phyloP scores from a whole-genome alignment of 805 yeast species.

The Candida ponderosae region DNA sequence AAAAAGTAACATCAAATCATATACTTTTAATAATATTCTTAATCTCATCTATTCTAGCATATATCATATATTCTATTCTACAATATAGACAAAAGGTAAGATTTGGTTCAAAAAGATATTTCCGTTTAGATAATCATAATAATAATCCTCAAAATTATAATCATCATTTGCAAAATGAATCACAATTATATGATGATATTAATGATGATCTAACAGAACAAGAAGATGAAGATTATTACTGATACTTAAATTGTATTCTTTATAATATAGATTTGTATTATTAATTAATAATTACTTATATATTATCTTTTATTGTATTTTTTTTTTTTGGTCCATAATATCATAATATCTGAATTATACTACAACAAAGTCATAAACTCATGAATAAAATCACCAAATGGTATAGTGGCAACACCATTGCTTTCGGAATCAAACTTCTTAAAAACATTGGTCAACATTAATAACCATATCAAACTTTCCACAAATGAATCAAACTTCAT shows the following conservation, averaged over 20 bases:
- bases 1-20: constrained; percentile 5
- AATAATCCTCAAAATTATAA: not conserved
- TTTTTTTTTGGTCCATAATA: not conserved
- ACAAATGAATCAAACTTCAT: constrained; percentile 77
- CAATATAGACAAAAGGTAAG: not conserved
- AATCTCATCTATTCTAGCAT: constrained; percentile 2
- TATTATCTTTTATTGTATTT: constrained; percentile 16
- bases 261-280: too few relatives aligned
- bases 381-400: constrained; percentile 58
- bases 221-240: not conserved
- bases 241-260: too few relatives aligned
- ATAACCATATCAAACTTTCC: constrained; percentile 68
- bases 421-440: constrained; percentile 69
- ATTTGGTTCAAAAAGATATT: not conserved
- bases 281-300: too few relatives aligned
- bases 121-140: not conserved
- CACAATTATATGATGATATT: not conserved
- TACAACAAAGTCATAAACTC: constrained; percentile 34
- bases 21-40: constrained; percentile 4
- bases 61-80: constrained; percentile 5
- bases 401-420: constrained; percentile 63
- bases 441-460: constrained; percentile 71
- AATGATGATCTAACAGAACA: not conserved
- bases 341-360: constrained; percentile 8
- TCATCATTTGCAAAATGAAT: not conserved